Conservation (phyloP, 768 basidiomycete species). For the Tulasnella calospora region DNA sequence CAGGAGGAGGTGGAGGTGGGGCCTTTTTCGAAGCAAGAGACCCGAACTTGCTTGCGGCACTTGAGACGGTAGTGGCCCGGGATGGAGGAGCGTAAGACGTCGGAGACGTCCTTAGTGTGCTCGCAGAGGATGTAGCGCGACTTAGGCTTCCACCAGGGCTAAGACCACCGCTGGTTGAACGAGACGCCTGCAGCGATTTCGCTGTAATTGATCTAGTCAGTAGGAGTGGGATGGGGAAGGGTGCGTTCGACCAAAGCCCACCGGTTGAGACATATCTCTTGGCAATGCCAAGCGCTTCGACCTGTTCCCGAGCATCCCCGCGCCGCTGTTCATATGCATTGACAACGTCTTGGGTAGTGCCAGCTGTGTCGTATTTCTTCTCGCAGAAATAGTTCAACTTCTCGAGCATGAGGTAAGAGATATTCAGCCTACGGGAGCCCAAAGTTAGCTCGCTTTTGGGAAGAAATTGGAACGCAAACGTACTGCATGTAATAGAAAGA, state of each 20-base stretch:
- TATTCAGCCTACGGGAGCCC: slow-evolving; percentile 62
- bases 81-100: background rate
- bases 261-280: slow-evolving; percentile 84
- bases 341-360: slow-evolving; percentile 64
- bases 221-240: background rate
- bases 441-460: background rate
- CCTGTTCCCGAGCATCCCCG: slow-evolving; percentile 71
- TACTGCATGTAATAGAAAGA: slow-evolving; percentile 99
- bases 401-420: slow-evolving; percentile 90
- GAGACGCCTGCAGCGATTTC: slow-evolving; percentile 4
- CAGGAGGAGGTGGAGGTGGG: slow-evolving; percentile 40
- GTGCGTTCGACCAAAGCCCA: slow-evolving; percentile 33
- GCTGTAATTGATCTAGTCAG: background rate
- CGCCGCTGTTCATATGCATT: slow-evolving; percentile 72
- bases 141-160: background rate
- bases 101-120: background rate
- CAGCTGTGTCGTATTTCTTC: slow-evolving; percentile 68
- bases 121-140: background rate
- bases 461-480: slow-evolving; percentile 38
- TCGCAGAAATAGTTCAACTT: slow-evolving; percentile 82
- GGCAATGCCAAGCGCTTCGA: slow-evolving; percentile 75
- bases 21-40: slow-evolving; percentile 25
- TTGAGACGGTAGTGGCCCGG: slow-evolving; percentile 19
- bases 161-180: background rate
- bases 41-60: slow-evolving; percentile 13